Evolutionary conservation across 768 basidiomycete genomes (phyloP), one percentile per base, ranked within the genome.

Genomic region (Mycena alexandri): DNA sequence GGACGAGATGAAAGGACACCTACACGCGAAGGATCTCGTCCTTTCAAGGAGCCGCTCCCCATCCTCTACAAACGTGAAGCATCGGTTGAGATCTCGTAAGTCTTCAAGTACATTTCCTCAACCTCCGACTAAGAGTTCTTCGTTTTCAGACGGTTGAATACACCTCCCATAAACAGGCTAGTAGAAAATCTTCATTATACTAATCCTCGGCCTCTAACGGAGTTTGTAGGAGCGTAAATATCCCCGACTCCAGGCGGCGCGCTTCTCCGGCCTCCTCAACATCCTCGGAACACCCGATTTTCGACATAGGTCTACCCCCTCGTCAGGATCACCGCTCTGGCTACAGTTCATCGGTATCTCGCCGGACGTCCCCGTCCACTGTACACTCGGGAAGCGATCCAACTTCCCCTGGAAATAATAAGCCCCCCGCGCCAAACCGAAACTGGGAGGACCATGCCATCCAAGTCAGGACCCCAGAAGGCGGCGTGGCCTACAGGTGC

Each of bases 401-500:
- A 17, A 42, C n/a, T 38, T 61, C 59, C 22, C 51, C 43, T 21
- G 16, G 10, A 50, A 13, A 17, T 55, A 55, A 19, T 33, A 46
- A 61, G 43, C 46, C 50, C 46, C 65, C 25, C 48, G 17, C 22
- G n/a, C 44, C 36, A 43, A 47, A 22, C 25, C 65, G 68, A 38
- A 63, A 69, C 17, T 78, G 76, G 77, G 72, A 71, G 46, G 33
- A 65, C 17, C 67, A 75, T 64, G 75, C 69, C 16, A 56, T 61
- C 41, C 64, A 62, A 56, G 64, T 67, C 8, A 55, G 54, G 53
- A 68, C 71, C 51, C 57, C 57, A 36, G 69, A 69, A 29, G 77
- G 76, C 38, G 64, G 66, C 8, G 55, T 61, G 9, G 61, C 63
- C 6, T 79, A 75, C 59, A 56, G 72, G 48, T 79, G 78, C 69